Conservation (phyloP, 2,329 filamentous ascomycete species). For the Botrytis paeoniae region DNA sequence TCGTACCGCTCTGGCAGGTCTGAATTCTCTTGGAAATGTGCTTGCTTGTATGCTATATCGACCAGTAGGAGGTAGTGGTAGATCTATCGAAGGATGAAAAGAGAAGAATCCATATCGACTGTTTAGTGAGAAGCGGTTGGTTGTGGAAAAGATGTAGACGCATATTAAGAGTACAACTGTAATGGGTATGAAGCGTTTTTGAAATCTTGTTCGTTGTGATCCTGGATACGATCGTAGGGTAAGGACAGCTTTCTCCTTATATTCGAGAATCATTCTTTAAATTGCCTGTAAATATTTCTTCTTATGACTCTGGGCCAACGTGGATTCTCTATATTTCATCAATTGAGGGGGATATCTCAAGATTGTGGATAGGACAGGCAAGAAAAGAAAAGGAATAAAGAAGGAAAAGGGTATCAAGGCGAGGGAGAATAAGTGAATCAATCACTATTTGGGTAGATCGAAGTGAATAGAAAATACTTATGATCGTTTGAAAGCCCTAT, state of each 20-base stretch:
- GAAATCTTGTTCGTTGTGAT: not conserved
- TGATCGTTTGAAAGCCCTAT: not conserved
- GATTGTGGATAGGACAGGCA: not conserved
- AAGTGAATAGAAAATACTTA: not conserved
- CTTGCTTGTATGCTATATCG: conserved; percentile 15
- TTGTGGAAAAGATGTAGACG: not conserved
- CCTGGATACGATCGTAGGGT: not conserved
- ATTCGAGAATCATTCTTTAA: not conserved
- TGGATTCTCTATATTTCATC: not conserved
- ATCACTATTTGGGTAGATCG: not conserved
- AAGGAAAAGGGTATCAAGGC: not conserved
- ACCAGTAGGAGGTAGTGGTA: not conserved
- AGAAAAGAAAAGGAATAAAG: not conserved
- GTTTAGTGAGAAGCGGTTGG: not conserved
- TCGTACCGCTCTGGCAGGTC: not conserved
- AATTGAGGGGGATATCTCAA: not conserved
- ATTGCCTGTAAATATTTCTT: not conserved
- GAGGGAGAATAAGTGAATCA: not conserved
- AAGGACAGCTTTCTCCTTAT: conserved; percentile 3
- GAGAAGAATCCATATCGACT: not conserved
- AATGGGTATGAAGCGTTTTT: not conserved
- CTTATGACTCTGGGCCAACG: not conserved
- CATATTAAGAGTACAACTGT: not conserved
- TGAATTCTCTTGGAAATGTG: conserved; percentile 9
- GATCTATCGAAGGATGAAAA: not conserved